Conservation (phyloP, 2,329 filamentous ascomycete genomes). For the Dendrostoma leiphaemia region DNA sequence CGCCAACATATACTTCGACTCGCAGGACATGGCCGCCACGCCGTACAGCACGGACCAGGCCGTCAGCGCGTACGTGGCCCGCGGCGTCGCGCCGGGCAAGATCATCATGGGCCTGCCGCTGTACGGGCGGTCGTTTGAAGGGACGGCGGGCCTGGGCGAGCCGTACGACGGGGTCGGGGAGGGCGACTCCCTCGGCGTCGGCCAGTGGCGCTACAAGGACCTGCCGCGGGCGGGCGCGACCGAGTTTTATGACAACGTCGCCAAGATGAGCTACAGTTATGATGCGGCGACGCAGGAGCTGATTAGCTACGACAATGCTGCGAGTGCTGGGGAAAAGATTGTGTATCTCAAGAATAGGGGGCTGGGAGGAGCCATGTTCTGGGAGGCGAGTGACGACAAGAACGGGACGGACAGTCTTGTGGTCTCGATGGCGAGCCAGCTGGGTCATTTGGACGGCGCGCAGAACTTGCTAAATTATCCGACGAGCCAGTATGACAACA, state of each 20-base stretch:
- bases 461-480: conserved; percentile 56
- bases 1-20: conserved; percentile 63
- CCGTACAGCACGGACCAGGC: conserved; percentile 68
- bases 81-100: conserved; percentile 60
- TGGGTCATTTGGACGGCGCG: conserved; percentile 48
- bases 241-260: conserved; percentile 54
- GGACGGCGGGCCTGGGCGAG: conserved; percentile 65
- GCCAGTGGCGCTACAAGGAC: conserved; percentile 72
- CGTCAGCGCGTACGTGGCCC: conserved; percentile 58
- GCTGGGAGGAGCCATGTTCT: conserved; percentile 79
- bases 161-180: conserved; percentile 61
- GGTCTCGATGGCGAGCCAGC: conserved; percentile 41
- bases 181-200: conserved; percentile 43
- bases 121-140: conserved; percentile 73
- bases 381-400: conserved; percentile 73
- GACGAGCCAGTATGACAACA: conserved; percentile 56
- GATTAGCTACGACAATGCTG: conserved; percentile 67
- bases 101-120: conserved; percentile 75
- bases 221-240: conserved; percentile 60
- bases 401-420: conserved; percentile 56
- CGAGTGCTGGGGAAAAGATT: conserved; percentile 59
- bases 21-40: conserved; percentile 52
- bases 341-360: conserved; percentile 57
- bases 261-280: conserved; percentile 71
- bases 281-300: conserved; percentile 57